Conservation (phyloP, 1,284 basidiomycete genomes). For the Ustilago nuda region DNA sequence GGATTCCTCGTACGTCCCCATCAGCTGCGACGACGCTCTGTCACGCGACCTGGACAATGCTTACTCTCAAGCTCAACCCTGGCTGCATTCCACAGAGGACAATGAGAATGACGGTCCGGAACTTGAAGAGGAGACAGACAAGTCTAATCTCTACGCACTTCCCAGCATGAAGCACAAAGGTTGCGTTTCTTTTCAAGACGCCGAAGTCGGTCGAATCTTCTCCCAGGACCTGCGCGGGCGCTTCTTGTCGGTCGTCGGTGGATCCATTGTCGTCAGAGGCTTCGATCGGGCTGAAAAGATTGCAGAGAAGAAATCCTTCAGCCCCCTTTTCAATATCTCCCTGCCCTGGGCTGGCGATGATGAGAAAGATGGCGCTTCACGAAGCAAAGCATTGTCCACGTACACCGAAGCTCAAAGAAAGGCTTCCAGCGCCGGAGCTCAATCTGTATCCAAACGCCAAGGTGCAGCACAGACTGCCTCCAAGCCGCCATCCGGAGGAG, state of each 20-base stretch:
- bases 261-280: constrained; percentile 61
- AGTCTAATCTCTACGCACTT: constrained; percentile 48
- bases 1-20: constrained; percentile 58
- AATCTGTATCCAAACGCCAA: constrained; percentile 30
- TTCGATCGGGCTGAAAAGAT: constrained; percentile 56
- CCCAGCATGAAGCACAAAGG: constrained; percentile 64
- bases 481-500: constrained; percentile 39
- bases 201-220: constrained; percentile 69
- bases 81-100: constrained; percentile 49
- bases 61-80: constrained; percentile 68
- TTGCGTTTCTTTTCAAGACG: constrained; percentile 62
- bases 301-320: constrained; percentile 37
- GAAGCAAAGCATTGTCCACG: constrained; percentile 7
- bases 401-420: constrained; percentile 21
- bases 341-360: constrained; percentile 47
- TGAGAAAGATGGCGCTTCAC: constrained; percentile 1
- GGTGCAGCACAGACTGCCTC: constrained; percentile 49
- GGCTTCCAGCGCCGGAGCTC: constrained; percentile 40
- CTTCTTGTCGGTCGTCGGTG: constrained; percentile 60
- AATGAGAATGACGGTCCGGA: constrained; percentile 11
- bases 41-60: constrained; percentile 68
- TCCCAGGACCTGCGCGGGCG: constrained; percentile 53
- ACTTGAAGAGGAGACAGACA: constrained; percentile 44
- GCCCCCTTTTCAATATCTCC: constrained; percentile 30
- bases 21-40: constrained; percentile 63